Evolutionary conservation across 441 rosid genomes (phyloP), one percentile per base, ranked within the genome.

Genomic region (Rhodomyrtus psidioides): DNA sequence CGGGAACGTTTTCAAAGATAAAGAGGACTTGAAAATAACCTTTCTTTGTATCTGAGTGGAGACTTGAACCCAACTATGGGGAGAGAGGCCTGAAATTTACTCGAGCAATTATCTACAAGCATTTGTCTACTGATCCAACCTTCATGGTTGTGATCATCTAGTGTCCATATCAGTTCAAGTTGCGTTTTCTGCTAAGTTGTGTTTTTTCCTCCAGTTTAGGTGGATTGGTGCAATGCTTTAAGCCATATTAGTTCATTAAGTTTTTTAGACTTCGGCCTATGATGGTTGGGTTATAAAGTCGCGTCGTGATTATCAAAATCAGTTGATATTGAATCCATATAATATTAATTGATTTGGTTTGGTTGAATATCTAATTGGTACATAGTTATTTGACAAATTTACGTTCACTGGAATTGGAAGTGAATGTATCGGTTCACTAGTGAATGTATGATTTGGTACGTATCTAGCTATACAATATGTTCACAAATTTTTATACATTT

Each of bases 1-100:
- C 95, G 0, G 99, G 99, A 84, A 92, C 98, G 27, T 97, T 97
- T 89, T 97, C 98, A 1, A 97, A 92, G 92, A 94, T 97, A 88
- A 96, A 93, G 95, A 94, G 95, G 92, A 91, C 88, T 24, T 94
- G 88, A 91, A 56, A 65, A 26, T 53, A 34, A 4, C n/a, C 2
- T 65, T n/a, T 65, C 17, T 12, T 34, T 65, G 76, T 65, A 5
- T 34, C 46, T 65, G 26, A 65, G 79, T 65, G 79, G 46, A 34
- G 79, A 65, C 26, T 19, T 19, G 56, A 27, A 51, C 55, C 17
- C 83, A 53, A 9, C 55, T 49, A 6, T 53, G 13, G 19, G 60
- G 28, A 26, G 60, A 10, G 60, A 57, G 76, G 49, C 34, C 79
- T 65, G n/a, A 21, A 65, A 65, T 10, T 19, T 34, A 65, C 49